Evolutionary conservation across 257 asterid genomes (phyloP).

Genomic region (Fraxinus quadrangulata): DNA sequence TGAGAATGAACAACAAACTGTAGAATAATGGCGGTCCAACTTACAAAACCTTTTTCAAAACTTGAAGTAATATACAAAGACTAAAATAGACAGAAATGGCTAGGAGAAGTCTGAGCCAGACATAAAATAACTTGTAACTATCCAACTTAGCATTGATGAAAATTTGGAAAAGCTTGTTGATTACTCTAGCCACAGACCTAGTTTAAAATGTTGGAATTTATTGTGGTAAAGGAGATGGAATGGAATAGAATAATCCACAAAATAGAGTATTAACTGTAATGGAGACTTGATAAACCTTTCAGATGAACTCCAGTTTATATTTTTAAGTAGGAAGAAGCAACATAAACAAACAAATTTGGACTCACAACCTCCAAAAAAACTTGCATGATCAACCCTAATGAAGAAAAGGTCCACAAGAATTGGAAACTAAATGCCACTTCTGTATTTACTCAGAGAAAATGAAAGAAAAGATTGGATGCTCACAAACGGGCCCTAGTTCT

Average conservation of each 20-base stretch:
- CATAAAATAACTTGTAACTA: not conserved
- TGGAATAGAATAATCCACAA: not conserved
- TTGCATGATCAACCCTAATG: not conserved
- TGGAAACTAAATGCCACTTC: not conserved
- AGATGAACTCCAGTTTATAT: not conserved
- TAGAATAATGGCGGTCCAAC: slow-evolving; percentile 21
- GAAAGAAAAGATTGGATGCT: not conserved
- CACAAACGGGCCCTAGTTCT: not conserved
- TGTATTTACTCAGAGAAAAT: not conserved
- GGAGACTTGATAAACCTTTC: not conserved
- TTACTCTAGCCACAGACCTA: not conserved
- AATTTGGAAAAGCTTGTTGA: not conserved
- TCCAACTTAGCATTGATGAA: not conserved
- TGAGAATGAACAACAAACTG: slow-evolving; percentile 20
- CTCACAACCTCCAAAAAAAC: not conserved
- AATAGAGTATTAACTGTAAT: slow-evolving; percentile 5
- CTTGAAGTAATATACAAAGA: not conserved
- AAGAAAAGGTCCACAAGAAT: not conserved
- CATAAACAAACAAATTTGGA: not conserved
- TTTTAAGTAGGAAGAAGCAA: not conserved
- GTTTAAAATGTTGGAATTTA: slow-evolving; percentile 8
- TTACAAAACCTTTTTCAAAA: slow-evolving; percentile 10
- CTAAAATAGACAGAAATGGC: slow-evolving; percentile 6
- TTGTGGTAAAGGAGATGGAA: not conserved
- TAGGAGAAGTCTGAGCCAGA: not conserved